Base-by-base conservation (phyloP, 331 rosid genomes). In the Saraca asoca region DNA sequence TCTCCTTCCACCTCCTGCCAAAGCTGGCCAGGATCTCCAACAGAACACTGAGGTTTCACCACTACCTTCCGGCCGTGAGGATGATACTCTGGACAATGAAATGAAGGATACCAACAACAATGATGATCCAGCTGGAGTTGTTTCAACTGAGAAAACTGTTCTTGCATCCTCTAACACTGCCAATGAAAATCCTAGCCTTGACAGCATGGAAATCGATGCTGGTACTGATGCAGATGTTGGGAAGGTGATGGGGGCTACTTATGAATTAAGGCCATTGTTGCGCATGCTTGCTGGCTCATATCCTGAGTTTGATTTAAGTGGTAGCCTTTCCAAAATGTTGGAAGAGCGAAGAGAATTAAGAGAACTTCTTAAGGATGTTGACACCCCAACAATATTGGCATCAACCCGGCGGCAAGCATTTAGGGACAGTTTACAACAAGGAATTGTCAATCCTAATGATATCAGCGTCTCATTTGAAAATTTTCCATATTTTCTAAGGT, bases 401-500 rank as follows among this genome's bases (percentile, higher is more conserved):
- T 85, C 96, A 42, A 75, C 80, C 35, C 83, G 85, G 61, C 85
- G 79, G 45, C 94, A 87, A 41, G 90, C 91, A 57, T 89, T 80
- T 71, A 93, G 74, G 78, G 91, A 89, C 48, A 86, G 75, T 75
- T 64, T 93, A 69, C 88, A 75, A 38, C 79, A 84, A 71, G 88
- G 88, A 75, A 81, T 93, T 81, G 80, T 93, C 61, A 57, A 56
- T 75, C 85, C 89, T 59, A 88, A 80, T 16, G 73, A 78, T 51
- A 87, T 83, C 77, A 88, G 79, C 58, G 89, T 86, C 72, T 81
- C 91, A 24, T 85, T 93, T 61, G 96, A 89, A 79, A 69, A 62
- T 78, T 93, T 93, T 57, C 98, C 98, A 38, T 93, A 93, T 78
- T 93, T 81, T 78, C 77, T 93, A 70, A 93, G 98, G 98, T 93